Evolutionary conservation across 2,329 filamentous ascomycete species (phyloP), one percentile per base, ranked within the genome.

Genomic region (Aspergillus aculeatus): DNA sequence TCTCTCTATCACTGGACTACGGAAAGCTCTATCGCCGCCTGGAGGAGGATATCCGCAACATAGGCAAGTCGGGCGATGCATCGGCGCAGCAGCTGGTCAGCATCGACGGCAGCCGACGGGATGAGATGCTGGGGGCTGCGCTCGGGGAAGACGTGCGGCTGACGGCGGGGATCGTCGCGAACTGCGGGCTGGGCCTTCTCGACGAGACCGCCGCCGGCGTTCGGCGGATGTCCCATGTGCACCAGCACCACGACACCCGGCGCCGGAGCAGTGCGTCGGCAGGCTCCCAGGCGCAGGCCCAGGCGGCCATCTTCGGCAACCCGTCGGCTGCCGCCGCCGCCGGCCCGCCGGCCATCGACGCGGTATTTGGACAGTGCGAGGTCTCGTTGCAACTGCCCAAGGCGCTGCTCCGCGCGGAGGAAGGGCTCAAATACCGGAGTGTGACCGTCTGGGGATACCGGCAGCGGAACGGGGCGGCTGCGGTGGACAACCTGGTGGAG

Each of bases 1-100:
- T 81, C 57, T 75, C 73, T 12, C 68, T 77, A 12, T 80, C 79
- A 1, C 68, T 82, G 23, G 78, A 80, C 64, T 82, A 82, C 66
- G 79, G 80, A 38, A 79, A 78, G 61, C 70, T 81, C 19, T 81
- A 77, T 66, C 77, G 78, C 38, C 73, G 71, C 9, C 65, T 81
- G 44, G 71, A 75, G 44, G 60, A 66, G n/a, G 71, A 72, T 41
- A 64, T 77, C 35, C 69, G 66, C 52, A 64, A 71, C 54, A 68
- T 73, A 60, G 69, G 66, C 21, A 66, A 68, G 29, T 62, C 66
- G 5, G 50, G 62, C 6, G 66, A 66, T 9, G 61, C 63, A 19
- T 65, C 66, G 12, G 62, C 65, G 35, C 63, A 70, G n/a, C 58
- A 56, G 44, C 68, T 72, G 58, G 51, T 72, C 47, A 71, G 65